These are phyloP conservation scores for Cyberlindnera mycetangii DNA, from an alignment of 805 yeast genomes.

Conservation along the genomic window DNA sequence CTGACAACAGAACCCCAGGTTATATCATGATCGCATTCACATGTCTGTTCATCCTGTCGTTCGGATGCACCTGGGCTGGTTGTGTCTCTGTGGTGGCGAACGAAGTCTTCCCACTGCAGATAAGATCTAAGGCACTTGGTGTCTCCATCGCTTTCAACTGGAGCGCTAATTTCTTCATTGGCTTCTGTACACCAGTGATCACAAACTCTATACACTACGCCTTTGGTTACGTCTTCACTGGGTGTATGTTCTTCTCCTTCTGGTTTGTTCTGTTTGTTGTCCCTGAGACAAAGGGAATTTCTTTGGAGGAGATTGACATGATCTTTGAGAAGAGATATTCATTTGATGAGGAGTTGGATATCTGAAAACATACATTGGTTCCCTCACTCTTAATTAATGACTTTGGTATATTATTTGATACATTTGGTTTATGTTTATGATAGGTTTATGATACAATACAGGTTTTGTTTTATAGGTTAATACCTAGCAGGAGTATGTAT, in stretches of 20 bases:
- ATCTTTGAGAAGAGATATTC: constrained; percentile 37
- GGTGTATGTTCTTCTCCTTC: constrained; percentile 42
- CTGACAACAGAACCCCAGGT: constrained; percentile 38
- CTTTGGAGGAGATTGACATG: constrained; percentile 75
- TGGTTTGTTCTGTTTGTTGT: constrained; percentile 53
- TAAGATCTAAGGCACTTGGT: constrained; percentile 52
- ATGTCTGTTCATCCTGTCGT: constrained; percentile 48
- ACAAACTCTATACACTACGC: constrained; percentile 53
- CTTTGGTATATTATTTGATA: neutral
- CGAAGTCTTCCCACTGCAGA: constrained; percentile 54
- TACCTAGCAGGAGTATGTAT: no score
- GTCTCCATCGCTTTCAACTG: constrained; percentile 59
- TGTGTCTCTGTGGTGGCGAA: constrained; percentile 44
- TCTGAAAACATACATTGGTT: no score
- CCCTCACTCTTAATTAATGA: neutral
- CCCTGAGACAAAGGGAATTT: constrained; percentile 77
- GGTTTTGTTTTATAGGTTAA: no score
- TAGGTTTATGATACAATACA: no score
- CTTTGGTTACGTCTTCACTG: constrained; percentile 57
- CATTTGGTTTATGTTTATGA: no score
- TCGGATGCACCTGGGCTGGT: constrained; percentile 60
- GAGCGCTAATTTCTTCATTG: constrained; percentile 48
- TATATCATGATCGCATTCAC: constrained; percentile 53
- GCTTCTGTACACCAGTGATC: constrained; percentile 63
- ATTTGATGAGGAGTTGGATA: constrained; percentile 1